These are phyloP conservation scores for Aspergillus cavernicola DNA, from an alignment of 495 filamentous ascomycete genomes.

Conservation along the genomic window DNA sequence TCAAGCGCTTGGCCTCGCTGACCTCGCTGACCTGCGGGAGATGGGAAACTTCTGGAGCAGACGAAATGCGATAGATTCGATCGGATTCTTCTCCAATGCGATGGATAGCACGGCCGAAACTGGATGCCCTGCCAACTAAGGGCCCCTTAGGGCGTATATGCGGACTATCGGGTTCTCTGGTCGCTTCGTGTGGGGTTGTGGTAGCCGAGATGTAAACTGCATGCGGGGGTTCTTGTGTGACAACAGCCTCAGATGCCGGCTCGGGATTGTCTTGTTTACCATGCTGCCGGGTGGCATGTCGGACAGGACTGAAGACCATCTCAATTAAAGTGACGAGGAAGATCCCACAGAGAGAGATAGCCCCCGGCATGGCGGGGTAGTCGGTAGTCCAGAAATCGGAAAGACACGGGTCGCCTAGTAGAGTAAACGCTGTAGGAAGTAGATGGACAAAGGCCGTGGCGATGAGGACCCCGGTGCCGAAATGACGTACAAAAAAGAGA, in stretches of 20 bases:
- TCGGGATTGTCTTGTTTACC: neutral
- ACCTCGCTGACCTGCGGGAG: slow-evolving; percentile 20
- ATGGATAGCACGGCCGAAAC: slow-evolving; percentile 30
- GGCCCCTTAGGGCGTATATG: slow-evolving; percentile 32
- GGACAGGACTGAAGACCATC: slow-evolving; percentile 55
- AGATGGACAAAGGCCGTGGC: slow-evolving; percentile 81
- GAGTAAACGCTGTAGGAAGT: slow-evolving; percentile 71
- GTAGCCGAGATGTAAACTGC: neutral
- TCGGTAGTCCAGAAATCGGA: slow-evolving; percentile 61
- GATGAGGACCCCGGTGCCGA: slow-evolving; percentile 78
- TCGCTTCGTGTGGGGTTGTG: neutral
- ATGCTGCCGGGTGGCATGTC: slow-evolving; percentile 24
- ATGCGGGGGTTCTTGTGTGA: neutral
- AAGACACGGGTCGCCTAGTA: slow-evolving; percentile 68
- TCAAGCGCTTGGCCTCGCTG: slow-evolving; percentile 12
- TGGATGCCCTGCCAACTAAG: slow-evolving; percentile 26
- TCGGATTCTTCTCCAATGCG: slow-evolving; percentile 27
- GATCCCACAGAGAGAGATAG: slow-evolving; percentile 64
- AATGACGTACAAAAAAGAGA: slow-evolving; percentile 68
- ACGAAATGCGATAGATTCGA: slow-evolving; percentile 24
- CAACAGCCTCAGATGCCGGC: neutral
- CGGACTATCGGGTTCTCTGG: neutral
- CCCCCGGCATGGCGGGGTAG: slow-evolving; percentile 66
- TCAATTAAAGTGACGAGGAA: slow-evolving; percentile 66
- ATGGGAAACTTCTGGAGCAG: slow-evolving; percentile 17